Evolutionary conservation across 345 rosid species (phyloP).

Genomic region (Linum trigynum): DNA sequence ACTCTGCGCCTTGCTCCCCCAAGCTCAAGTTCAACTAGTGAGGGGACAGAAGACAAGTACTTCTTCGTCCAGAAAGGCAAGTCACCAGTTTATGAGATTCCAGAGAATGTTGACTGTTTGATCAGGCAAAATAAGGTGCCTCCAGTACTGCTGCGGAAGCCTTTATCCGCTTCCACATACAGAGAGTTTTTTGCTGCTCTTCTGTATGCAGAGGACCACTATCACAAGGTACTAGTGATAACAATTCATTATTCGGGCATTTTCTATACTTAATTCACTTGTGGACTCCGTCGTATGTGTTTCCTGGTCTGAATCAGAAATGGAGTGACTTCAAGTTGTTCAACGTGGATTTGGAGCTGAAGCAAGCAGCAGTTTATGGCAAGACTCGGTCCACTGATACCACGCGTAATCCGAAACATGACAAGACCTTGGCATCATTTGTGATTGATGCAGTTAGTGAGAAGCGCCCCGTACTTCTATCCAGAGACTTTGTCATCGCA

Average conservation of each 20-base stretch:
- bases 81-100: constrained; percentile 19
- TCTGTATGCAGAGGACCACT: constrained; percentile 34
- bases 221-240: constrained; percentile 20
- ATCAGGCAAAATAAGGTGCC: constrained; percentile 22
- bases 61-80: constrained; percentile 4
- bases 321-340: constrained; percentile 22
- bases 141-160: constrained; percentile 11
- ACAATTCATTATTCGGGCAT: too few species aligned
- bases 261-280: too few species aligned
- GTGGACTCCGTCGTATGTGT: not conserved
- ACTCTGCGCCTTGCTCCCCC: constrained; percentile 11
- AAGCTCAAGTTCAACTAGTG: not conserved
- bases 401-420: constrained; percentile 4
- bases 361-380: constrained; percentile 13
- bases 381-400: not conserved
- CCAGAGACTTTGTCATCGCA: constrained; percentile 35
- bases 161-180: constrained; percentile 19
- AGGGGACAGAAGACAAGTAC: not conserved
- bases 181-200: constrained; percentile 26
- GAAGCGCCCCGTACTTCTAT: constrained; percentile 29
- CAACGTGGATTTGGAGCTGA: constrained; percentile 20
- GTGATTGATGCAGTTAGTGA: constrained; percentile 16
- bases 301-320: constrained; percentile 21
- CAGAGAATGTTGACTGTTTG: constrained; percentile 15
- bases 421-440: constrained; percentile 22